Conservation (phyloP, 108 stramenopile species). For the Cyclotella sp. region DNA sequence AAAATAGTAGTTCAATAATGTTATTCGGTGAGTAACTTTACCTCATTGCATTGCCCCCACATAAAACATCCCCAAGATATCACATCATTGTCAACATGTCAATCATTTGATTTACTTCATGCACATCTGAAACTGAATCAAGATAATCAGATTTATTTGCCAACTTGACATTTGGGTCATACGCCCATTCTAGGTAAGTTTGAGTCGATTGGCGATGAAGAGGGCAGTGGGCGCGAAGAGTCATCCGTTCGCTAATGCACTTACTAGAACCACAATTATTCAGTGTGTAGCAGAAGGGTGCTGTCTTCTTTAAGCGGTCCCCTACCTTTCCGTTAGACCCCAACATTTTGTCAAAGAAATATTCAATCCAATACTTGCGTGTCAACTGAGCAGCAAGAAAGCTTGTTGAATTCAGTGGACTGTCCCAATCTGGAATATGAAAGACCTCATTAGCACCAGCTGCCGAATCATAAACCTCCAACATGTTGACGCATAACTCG, state of each 20-base stretch:
- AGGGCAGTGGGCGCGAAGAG: background rate
- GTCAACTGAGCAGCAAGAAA: conserved; percentile 3
- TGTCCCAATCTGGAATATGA: background rate
- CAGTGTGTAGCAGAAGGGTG: no score
- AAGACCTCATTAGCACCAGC: background rate
- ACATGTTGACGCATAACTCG: background rate
- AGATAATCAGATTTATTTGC: no score
- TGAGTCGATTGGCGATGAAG: conserved; percentile 12
- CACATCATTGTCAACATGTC: no score
- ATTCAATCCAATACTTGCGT: background rate
- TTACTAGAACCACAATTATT: no score
- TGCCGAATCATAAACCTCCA: background rate
- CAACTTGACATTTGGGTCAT: conserved; percentile 1
- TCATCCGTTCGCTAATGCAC: background rate
- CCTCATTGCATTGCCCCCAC: no score
- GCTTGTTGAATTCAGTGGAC: background rate
- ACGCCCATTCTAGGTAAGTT: conserved; percentile 1
- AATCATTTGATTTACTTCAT: no score
- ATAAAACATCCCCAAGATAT: no score
- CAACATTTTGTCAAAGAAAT: background rate
- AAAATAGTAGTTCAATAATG: no score
- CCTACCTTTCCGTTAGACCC: no score
- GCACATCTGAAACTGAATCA: no score
- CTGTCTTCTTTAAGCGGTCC: no score
- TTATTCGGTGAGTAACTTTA: no score